Percentiles rank a stretch among this genome's conserved stretches.
Evolutionary conservation across 495 filamentous ascomycete species (phyloP).

Genomic region (Daldinia bambusicola): DNA sequence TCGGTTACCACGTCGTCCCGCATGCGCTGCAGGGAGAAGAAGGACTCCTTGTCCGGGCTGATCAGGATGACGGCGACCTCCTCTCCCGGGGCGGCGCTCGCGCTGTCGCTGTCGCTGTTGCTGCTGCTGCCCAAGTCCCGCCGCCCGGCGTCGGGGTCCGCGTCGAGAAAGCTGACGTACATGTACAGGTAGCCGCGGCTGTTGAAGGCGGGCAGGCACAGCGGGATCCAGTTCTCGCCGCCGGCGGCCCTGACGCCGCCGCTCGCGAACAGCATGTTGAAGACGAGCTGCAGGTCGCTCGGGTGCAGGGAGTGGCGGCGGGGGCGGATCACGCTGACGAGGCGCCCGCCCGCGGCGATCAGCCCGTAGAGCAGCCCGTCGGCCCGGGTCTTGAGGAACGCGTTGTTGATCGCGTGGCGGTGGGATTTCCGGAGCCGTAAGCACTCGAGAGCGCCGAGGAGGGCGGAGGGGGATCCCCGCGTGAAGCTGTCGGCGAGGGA

Average conservation of each 20-base stretch:
- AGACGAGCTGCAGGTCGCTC: conserved; percentile 93
- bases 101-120: conserved; percentile 34
- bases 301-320: conserved; percentile 96
- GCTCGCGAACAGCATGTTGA: conserved; percentile 99
- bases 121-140: no score
- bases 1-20: conserved; percentile 79
- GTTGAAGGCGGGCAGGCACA: conserved; percentile 97
- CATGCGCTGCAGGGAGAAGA: conserved; percentile 89
- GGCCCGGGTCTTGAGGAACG: conserved; percentile 79
- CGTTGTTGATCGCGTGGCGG: conserved; percentile 84
- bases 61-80: conserved; percentile 93
- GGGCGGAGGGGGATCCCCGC: conserved; percentile 84
- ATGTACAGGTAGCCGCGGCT: conserved; percentile 97
- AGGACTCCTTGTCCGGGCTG: conserved; percentile 89
- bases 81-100: conserved; percentile 55
- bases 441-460: conserved; percentile 92
- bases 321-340: conserved; percentile 93
- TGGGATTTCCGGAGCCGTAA: conserved; percentile 87
- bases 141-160: conserved; percentile 42
- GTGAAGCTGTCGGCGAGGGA: conserved; percentile 95
- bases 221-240: conserved; percentile 96
- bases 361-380: conserved; percentile 89
- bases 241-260: conserved; percentile 84
- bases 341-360: conserved; percentile 90
- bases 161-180: conserved; percentile 92